These are phyloP conservation scores for Albophoma yamanashiensis DNA, from an alignment of 2,329 filamentous ascomycete genomes.

Conservation along the genomic window DNA sequence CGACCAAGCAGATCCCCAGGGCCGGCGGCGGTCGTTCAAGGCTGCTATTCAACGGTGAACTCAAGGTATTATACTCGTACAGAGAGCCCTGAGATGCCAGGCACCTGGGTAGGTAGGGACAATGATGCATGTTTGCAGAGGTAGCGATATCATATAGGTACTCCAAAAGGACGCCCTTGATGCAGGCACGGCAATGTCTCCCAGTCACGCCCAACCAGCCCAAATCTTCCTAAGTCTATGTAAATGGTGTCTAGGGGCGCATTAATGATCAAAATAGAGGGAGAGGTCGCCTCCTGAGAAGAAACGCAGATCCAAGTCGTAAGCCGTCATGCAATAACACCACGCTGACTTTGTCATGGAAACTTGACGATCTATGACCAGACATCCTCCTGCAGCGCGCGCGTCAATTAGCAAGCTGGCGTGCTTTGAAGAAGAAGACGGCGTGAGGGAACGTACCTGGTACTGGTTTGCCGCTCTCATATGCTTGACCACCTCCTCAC, in stretches of 20 bases:
- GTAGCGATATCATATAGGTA: not conserved
- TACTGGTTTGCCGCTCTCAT: conserved; percentile 95
- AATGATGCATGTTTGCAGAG: not conserved
- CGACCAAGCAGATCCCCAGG: too few species aligned
- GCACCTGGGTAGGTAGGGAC: not conserved
- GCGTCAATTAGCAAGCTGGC: not conserved
- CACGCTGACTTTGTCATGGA: not conserved
- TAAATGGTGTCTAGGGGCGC: not conserved
- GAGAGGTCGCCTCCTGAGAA: not conserved
- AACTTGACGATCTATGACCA: conserved; percentile 42
- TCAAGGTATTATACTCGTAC: not conserved
- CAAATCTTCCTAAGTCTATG: not conserved
- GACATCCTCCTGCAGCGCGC: conserved; percentile 50
- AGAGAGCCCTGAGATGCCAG: not conserved
- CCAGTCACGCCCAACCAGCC: not conserved
- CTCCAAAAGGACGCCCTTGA: not conserved
- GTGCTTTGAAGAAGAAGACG: not conserved
- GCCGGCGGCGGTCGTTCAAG: too few species aligned
- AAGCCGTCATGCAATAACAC: not conserved
- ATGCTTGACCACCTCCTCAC: conserved; percentile 90
- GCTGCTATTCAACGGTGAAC: not conserved
- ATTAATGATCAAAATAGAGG: not conserved
- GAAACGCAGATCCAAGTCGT: not conserved
- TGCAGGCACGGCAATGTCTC: not conserved
- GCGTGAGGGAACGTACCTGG: conserved; percentile 50